Conservation (phyloP, 805 yeast genomes). For the Yamadazyma tumulicola region DNA sequence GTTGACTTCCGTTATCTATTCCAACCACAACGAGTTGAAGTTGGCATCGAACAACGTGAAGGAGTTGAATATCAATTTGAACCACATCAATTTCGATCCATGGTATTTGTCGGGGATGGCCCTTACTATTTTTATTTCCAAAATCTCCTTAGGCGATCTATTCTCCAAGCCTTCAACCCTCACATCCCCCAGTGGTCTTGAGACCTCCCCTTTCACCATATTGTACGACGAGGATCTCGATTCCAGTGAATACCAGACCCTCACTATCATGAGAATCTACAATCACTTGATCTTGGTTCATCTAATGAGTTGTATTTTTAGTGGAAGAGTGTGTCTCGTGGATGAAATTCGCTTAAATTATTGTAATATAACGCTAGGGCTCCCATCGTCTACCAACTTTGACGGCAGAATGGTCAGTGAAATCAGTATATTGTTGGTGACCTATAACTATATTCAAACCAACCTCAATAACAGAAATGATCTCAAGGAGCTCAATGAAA, state of each 20-base stretch:
- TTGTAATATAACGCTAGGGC: constrained; percentile 54
- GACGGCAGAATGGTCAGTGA: constrained; percentile 84
- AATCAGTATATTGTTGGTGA: constrained; percentile 54
- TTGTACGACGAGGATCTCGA: constrained; percentile 29
- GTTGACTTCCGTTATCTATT: constrained; percentile 41
- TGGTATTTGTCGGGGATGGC: constrained; percentile 70
- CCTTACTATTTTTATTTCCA: constrained; percentile 56
- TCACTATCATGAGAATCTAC: constrained; percentile 62
- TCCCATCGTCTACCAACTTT: constrained; percentile 65
- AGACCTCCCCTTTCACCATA: constrained; percentile 22
- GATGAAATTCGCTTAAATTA: constrained; percentile 58
- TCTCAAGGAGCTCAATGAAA: constrained; percentile 17
- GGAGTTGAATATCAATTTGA: constrained; percentile 16
- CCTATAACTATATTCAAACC: constrained; percentile 55
- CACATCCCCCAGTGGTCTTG: constrained; percentile 1
- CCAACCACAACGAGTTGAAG: constrained; percentile 6
- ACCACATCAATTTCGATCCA: constrained; percentile 54
- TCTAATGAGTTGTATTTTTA: constrained; percentile 58
- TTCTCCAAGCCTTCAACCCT: constrained; percentile 13
- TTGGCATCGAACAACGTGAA: not conserved
- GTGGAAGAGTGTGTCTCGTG: constrained; percentile 62
- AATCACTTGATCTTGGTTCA: constrained; percentile 70
- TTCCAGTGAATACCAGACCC: constrained; percentile 45
- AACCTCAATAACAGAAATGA: constrained; percentile 18
- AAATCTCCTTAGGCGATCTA: constrained; percentile 44